Base-by-base conservation (phyloP, 2,329 filamentous ascomycete genomes). In the Zymoseptoria tritici region DNA sequence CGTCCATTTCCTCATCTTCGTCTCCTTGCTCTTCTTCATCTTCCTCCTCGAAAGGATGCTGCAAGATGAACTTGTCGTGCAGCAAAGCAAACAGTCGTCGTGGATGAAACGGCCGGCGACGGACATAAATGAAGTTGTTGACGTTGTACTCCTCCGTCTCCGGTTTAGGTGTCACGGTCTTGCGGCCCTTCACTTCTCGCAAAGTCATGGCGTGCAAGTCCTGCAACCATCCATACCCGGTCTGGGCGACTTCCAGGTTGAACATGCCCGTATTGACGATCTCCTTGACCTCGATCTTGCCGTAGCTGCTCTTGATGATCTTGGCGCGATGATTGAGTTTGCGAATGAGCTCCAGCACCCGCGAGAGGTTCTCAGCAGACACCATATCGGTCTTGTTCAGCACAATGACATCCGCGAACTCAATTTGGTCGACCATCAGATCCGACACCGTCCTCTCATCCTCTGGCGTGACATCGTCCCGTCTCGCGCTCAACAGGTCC, bases 401-500 rank as follows among this genome's bases (percentile, higher is more conserved):
- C 3, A 90, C 79, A 13, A 90, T 80, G 6, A 90, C 86, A 64
- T 90, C 86, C 0, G 87, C 86, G 66, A 91, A 91, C 72, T 91
- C 88, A 60, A 90, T 88, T 67, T 90, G 87, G 65, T 90, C 87
- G 0, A 89, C 86, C 80, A 90, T 88, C 0, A 91, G 78, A 64
- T 90, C 87, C 0, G 86, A 89, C 2, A 91, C 87, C 0, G 86
- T 90, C 0, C 87, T 77, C 64, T 91, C 86, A 61, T 91, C 88
- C 64, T 90, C 87, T 0, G 68, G 83, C 71, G 4, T 82, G 26
- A 87, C 84, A 4, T 85, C 79, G 1, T 79, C 78, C 58, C 82
- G 84, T 1, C 87, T 80, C 21, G 84, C 81, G 0, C 85, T 86
- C 0, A 90, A 74, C 13, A 90, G 80, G 59, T 90, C 85, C 1